Conservation (phyloP, 208 protist genomes). For the Trypanosomatidae sp. region DNA sequence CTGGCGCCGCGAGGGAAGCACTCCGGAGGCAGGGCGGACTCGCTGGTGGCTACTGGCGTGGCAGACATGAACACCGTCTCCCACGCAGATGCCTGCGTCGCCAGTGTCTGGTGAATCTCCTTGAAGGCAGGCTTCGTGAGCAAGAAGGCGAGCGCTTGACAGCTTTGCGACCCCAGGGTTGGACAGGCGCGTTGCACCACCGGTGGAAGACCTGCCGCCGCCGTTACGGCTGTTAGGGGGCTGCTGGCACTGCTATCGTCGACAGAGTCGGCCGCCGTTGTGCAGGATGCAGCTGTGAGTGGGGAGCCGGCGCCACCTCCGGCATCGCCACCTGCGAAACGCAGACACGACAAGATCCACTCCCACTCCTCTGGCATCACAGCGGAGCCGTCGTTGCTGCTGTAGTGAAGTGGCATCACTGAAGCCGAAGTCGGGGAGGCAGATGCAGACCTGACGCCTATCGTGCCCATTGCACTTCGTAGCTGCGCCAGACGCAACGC, state of each 20-base stretch:
- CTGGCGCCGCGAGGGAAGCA: constrained; percentile 37
- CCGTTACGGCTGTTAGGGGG: background rate
- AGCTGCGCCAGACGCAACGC: constrained; percentile 94
- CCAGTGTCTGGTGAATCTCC: constrained; percentile 62
- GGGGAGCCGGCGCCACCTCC: background rate
- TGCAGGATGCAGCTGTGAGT: background rate
- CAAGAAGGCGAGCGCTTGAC: constrained; percentile 41
- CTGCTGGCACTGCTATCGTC: background rate
- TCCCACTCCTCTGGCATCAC: constrained; percentile 76
- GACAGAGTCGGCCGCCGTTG: background rate
- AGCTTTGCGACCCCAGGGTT: constrained; percentile 24
- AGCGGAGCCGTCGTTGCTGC: constrained; percentile 12
- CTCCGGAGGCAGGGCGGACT: constrained; percentile 33
- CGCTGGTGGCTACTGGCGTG: constrained; percentile 36
- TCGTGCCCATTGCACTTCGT: constrained; percentile 55
- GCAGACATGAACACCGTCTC: constrained; percentile 45
- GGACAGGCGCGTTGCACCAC: constrained; percentile 34
- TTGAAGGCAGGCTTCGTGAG: constrained; percentile 60
- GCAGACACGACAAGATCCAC: constrained; percentile 32
- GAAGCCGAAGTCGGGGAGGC: background rate
- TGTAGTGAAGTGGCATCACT: background rate
- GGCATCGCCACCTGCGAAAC: constrained; percentile 1
- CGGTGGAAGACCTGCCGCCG: constrained; percentile 13
- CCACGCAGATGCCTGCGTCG: constrained; percentile 47
- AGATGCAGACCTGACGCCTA: background rate